Evolutionary conservation across 805 yeast species (phyloP), one percentile per base, ranked within the genome.

Genomic region (Naumovozyma castellii): DNA sequence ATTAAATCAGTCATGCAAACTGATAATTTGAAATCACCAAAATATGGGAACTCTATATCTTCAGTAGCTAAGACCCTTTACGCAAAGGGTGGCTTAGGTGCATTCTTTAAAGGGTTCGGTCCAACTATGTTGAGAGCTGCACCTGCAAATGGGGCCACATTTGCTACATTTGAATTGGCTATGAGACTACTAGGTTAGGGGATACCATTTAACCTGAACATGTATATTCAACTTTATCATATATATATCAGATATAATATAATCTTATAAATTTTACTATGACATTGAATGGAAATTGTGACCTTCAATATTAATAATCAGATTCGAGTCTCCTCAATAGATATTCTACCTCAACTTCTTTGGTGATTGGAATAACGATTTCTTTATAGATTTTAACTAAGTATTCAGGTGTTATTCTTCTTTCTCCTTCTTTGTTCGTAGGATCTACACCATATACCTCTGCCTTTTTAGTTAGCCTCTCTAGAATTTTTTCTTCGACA

Each of bases 91-190:
- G 97, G 97, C 18, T 46, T 78, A 30, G 68, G 69, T 43, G 95
- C 95, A 0, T 83, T 90, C 56, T 82, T 84, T 66, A 81, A 80
- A 62, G 98, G 98, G 1, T 88, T 92, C 57, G 66, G 79, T 14
- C 97, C 98, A 35, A 88, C 97, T 0, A 77, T 92, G 44, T 66
- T 92, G 48, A 82, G 98, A 66, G 97, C 98, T 38, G 95, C 95
- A 2, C 98, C 98, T 2, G 98, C 94, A 9, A 92, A 92, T 57
- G 98, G 96, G 30, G 95, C 94, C 27, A 92, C 98, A 0, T 92
- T 92, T 66, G 84, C 86, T 36, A 88, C 94, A 2, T 92, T 92
- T 58, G 98, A 92, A 63, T 62, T 84, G 39, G 84, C 95, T 3
- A 83, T 88, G 84, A 78, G 95, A 62, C 22, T 51, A 18, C 57